A percentile compares a stretch with the other conserved stretches of the same genome.
Evolutionary conservation across 2,329 filamentous ascomycete species (phyloP).

Genomic region (Aspergillus fructus): DNA sequence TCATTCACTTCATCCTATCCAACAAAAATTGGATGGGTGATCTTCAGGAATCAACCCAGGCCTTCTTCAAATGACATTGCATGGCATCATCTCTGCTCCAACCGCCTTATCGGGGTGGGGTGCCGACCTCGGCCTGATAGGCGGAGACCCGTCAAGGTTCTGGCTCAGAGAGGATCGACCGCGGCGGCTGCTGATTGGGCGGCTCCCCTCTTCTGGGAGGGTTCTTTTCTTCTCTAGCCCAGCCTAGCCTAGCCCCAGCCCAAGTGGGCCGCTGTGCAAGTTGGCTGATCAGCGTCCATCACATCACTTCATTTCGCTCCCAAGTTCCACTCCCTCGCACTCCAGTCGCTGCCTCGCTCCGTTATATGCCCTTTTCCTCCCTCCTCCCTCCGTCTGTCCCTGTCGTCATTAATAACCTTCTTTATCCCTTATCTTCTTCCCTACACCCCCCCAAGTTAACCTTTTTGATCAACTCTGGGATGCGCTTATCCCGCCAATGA

Average conservation of each 20-base stretch:
- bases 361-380: background rate
- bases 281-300: constrained; percentile 5
- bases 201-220: background rate
- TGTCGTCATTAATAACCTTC: constrained; percentile 1
- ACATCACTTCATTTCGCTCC: constrained; percentile 5
- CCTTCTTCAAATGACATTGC: background rate
- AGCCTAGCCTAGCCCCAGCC: background rate
- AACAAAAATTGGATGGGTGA: background rate
- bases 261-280: constrained; percentile 1
- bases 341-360: background rate
- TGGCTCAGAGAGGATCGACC: background rate
- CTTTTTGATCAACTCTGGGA: background rate
- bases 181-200: background rate
- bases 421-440: constrained; percentile 2
- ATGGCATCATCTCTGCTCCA: background rate
- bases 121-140: constrained; percentile 13
- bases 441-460: background rate
- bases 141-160: background rate
- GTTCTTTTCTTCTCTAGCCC: background rate
- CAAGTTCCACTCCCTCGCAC: background rate
- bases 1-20: background rate
- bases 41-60: background rate
- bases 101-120: constrained; percentile 8
- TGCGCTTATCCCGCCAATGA: constrained; percentile 9
- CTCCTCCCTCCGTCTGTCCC: background rate